phyloP scores from a whole-genome alignment of 345 rosid genomes.

The Raphanus raphanistrum region DNA sequence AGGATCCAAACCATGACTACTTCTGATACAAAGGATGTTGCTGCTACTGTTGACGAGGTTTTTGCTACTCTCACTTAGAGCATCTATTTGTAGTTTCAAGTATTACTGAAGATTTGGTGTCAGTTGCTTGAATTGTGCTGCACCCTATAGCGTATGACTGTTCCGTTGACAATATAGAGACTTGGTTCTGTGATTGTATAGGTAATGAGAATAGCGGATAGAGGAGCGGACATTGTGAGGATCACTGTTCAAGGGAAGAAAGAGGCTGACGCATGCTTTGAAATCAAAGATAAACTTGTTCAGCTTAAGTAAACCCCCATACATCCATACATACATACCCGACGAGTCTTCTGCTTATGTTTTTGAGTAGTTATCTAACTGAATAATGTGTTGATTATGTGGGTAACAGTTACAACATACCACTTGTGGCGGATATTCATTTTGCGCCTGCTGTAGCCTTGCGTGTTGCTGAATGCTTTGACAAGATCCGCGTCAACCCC shows the following conservation, averaged over 20 bases:
- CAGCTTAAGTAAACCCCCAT: constrained; percentile 69
- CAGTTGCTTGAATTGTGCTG: neutral
- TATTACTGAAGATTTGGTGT: neutral
- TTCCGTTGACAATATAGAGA: constrained; percentile 4
- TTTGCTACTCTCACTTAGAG: neutral
- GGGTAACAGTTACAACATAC: constrained; percentile 79
- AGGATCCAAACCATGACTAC: constrained; percentile 98
- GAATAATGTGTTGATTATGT: neutral
- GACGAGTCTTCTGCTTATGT: neutral
- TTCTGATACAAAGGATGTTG: constrained; percentile 78
- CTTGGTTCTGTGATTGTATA: constrained; percentile 34
- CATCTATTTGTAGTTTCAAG: neutral
- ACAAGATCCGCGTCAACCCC: constrained; percentile 97
- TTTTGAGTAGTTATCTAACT: constrained; percentile 18
- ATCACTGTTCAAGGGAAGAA: constrained; percentile 98
- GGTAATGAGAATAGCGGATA: constrained; percentile 95
- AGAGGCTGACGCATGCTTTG: constrained; percentile 98
- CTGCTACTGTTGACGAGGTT: constrained; percentile 95
- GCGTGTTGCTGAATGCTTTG: constrained; percentile 93
- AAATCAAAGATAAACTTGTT: constrained; percentile 84
- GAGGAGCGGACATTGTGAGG: constrained; percentile 90
- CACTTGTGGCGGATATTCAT: constrained; percentile 97
- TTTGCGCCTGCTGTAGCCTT: constrained; percentile 93
- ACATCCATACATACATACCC: too few relatives aligned
- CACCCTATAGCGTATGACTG: neutral